Conservation (phyloP, 192 early-diverging fungal species). For the Umbelopsis vinacea region DNA sequence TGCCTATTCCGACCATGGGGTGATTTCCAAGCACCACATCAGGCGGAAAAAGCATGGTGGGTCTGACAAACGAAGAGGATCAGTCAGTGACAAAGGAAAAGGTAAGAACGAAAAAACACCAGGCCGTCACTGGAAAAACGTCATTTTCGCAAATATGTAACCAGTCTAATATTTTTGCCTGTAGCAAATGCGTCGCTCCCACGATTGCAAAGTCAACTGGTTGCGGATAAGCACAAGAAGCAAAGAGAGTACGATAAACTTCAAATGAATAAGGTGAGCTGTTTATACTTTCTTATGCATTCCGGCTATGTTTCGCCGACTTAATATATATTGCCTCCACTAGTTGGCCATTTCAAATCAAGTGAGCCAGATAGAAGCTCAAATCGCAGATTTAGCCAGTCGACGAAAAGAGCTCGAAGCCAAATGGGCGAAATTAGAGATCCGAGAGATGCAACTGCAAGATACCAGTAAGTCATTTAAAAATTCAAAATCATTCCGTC, state of each 20-base stretch:
- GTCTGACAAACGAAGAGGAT: conserved; percentile 2
- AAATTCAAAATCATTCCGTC: not conserved
- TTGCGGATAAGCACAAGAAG: conserved; percentile 54
- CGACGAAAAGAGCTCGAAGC: conserved; percentile 45
- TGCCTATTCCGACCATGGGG: conserved; percentile 44
- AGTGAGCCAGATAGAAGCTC: conserved; percentile 49
- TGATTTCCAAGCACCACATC: conserved; percentile 24
- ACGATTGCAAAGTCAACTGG: conserved; percentile 32
- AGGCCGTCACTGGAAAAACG: not conserved
- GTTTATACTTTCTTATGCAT: not conserved
- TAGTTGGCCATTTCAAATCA: conserved; percentile 50
- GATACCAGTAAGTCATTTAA: conserved; percentile 24
- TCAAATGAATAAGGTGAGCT: conserved; percentile 51
- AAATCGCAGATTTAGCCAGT: conserved; percentile 50
- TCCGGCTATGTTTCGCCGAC: not conserved
- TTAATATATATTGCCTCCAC: not conserved
- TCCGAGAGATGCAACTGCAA: conserved; percentile 47
- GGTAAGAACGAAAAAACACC: not conserved
- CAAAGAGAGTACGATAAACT: conserved; percentile 56
- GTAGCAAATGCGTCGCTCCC: not conserved
- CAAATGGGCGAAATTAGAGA: conserved; percentile 48
- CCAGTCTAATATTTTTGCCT: too few relatives aligned
- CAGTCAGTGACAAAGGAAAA: conserved; percentile 15
- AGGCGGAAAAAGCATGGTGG: conserved; percentile 30
- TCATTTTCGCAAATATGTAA: not conserved